Evolutionary conservation across 75 land plant genomes (phyloP).

Genomic region (Picea glauca): DNA sequence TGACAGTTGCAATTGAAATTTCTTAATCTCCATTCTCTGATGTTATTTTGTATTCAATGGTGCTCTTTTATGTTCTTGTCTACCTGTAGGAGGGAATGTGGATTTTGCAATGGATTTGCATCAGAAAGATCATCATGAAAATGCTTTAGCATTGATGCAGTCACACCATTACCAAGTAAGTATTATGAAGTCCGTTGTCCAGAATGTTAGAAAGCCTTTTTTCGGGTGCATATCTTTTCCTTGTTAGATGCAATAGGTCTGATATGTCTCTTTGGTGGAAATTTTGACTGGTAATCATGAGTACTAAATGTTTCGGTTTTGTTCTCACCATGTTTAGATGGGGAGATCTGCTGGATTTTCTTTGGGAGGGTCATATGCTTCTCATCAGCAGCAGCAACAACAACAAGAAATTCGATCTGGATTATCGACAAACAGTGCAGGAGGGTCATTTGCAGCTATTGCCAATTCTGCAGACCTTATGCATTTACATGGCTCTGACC

Average conservation of each 20-base stretch:
- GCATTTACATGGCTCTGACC: slow-evolving; percentile 70
- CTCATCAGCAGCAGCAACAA: slow-evolving; percentile 38
- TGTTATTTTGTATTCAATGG: slow-evolving; percentile 5
- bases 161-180: slow-evolving; percentile 32
- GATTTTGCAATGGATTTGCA: slow-evolving; percentile 27
- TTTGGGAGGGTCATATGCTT: slow-evolving; percentile 29
- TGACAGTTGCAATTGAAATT: not conserved
- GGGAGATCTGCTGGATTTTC: slow-evolving; percentile 37
- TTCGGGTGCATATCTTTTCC: slow-evolving; percentile 4
- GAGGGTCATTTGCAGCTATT: slow-evolving; percentile 9
- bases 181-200: not conserved
- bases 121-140: slow-evolving; percentile 40
- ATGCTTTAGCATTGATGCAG: slow-evolving; percentile 31
- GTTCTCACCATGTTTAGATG: slow-evolving; percentile 15
- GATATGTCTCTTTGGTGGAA: not conserved
- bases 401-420: slow-evolving; percentile 20
- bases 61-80: not conserved
- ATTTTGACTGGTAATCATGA: not conserved
- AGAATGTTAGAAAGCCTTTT: not conserved
- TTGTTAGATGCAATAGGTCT: not conserved
- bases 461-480: slow-evolving; percentile 63
- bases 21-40: not conserved
- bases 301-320: not conserved
- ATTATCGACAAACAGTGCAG: slow-evolving; percentile 8
- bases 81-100: slow-evolving; percentile 21